Evolutionary conservation across 202 grass and related monocot genomes (phyloP), one percentile per base, ranked within the genome.

Genomic region (Brachypodium distachyon): DNA sequence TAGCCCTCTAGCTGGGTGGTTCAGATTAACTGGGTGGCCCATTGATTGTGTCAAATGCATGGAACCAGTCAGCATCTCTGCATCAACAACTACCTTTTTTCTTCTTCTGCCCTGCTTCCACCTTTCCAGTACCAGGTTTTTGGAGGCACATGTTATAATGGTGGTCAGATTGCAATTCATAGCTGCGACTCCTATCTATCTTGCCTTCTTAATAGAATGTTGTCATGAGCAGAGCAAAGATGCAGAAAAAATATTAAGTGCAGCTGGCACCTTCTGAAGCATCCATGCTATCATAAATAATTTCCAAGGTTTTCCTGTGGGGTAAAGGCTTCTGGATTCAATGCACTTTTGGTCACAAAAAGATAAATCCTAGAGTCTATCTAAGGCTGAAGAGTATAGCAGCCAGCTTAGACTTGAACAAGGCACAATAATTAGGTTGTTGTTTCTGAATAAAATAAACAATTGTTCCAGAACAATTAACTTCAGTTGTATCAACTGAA

Each of bases 101-200:
- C 70, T 76, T 44, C 61, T 56, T 17, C 86, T 63, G 75, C 81
- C 23, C 41, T 87, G 43, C 85, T 84, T 65, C 81, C 70, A 88
- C 54, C 85, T 84, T n/a, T 57, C 70, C 70, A 88, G 70, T 80
- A 76, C 62, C 77, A 80, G 76, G 86, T 84, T 68, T n/a, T 84
- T 76, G 86, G 76, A 80, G 53, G 70, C 61, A 83, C 69, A 69
- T 69, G 85, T 21, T 87, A 33, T 67, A 79, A 74, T 74, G 60
- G 41, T 18, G 73, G 42, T 61, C 80, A 83, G 85, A 67, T 78
- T 60, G 68, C 80, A 79, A 68, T 61, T 74, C 57, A 73, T 82
- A 60, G 69, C 52, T 68, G 70, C 70, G 34, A 14, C 27, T 40
- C 78, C 44, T 63, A 49, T 28, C 71, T 77, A 16, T n/a, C 75